phyloP scores from a whole-genome alignment of 164 flowering plant species.

The Paratinospora sagittata region DNA sequence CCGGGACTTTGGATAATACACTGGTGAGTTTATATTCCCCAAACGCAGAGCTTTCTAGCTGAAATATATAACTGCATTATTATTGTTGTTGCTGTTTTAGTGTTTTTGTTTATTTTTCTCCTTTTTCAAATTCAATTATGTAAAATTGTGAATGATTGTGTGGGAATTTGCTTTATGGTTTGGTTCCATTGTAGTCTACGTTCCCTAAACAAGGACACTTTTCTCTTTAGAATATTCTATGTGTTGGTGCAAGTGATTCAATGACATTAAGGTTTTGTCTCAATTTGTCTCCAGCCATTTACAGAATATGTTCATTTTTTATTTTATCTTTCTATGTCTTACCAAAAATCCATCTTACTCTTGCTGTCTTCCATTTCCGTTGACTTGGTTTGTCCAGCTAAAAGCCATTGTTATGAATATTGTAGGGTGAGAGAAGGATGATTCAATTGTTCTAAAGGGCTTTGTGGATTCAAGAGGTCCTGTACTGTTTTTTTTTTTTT shows the following conservation, averaged over 20 bases:
- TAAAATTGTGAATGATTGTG: neutral
- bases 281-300: neutral
- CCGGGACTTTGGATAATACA: conserved; percentile 83
- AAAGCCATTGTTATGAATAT: too few species aligned
- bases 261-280: neutral
- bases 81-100: neutral
- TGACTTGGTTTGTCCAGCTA: too few species aligned
- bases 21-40: conserved; percentile 44
- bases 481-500: too few species aligned
- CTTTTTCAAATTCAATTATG: too few species aligned
- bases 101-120: too few species aligned
- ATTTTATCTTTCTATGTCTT: neutral
- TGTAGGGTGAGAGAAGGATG: too few species aligned
- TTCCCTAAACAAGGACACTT: neutral
- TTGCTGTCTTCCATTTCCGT: neutral
- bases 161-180: neutral
- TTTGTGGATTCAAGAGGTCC: too few species aligned
- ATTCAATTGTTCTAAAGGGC: too few species aligned
- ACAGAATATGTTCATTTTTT: neutral
- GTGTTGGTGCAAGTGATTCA: neutral
- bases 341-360: neutral
- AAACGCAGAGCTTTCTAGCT: neutral
- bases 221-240: neutral
- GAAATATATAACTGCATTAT: too few species aligned
- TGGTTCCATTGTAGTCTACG: neutral